Base-by-base conservation (phyloP, 768 basidiomycete genomes). In the Boletus subcaerulescens region DNA sequence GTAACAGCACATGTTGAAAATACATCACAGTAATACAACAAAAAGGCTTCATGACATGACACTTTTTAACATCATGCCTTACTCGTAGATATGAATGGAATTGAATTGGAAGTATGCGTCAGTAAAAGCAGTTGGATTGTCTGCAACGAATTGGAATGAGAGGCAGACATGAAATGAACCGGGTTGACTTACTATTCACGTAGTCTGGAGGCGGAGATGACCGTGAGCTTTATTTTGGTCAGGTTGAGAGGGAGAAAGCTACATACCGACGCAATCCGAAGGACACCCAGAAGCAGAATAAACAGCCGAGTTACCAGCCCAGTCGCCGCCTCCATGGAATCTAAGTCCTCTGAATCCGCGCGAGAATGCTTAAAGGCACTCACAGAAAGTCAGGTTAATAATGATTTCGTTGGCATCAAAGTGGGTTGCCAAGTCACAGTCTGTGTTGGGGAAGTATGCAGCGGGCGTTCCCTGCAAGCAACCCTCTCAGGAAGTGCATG, bases 41-140 rank as follows among this genome's bases (percentile, higher is more conserved):
- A 35, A 29, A 15, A 24, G 10, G 29, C 29, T 8, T 29, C 29
- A 29, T 29, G 29, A 29, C 29, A 2, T 29, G 8, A 29, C 29
- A 29, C 54, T 24, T 20, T 22, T 36, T 3, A 2, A 33, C 39
- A 8, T 35, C 38, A 3, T 9, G 26, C 2, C 4, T 59, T n/a
- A 63, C n/a, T 63, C 50, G 55, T 78, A 79, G 26, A 79, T 63
- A 29, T 71, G 60, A 14, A 79, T 60, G 17, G 69, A 70, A 9
- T 63, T 66, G 52, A 79, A 70, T 26, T 75, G 62, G 61, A 77
- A 79, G 60, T 75, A 79, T 0, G 78, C 76, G 3, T 74, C 63
- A 5, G 57, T 55, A 61, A 79, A 79, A 2, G 76, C 77, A 4
- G 58, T 42, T 3, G 78, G 78, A 45, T 73, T 74, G 52, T 70